Evolutionary conservation across 352 stramenopile species (phyloP).

Genomic region (Phytophthora megakarya): DNA sequence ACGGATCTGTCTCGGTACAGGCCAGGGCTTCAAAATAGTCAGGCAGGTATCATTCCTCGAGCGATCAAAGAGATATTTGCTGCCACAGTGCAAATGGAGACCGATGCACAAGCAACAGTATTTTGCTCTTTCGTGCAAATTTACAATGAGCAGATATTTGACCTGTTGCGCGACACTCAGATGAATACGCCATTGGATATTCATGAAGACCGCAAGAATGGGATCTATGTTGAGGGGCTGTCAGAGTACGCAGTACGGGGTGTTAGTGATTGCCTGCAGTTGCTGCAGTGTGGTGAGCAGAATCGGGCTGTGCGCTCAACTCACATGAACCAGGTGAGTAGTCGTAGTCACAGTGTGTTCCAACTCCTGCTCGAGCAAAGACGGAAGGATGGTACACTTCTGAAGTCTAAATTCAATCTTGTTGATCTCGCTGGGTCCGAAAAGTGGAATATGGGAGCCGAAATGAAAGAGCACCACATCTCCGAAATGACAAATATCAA

Average conservation of each 20-base stretch:
- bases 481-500: constrained; percentile 96
- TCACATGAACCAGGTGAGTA: constrained; percentile 92
- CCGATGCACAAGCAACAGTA: constrained; percentile 46
- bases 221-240: constrained; percentile 92
- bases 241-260: constrained; percentile 90
- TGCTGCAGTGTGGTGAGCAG: constrained; percentile 85
- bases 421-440: constrained; percentile 94
- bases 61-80: constrained; percentile 90
- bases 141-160: constrained; percentile 93
- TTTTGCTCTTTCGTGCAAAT: constrained; percentile 91
- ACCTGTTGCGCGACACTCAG: constrained; percentile 83
- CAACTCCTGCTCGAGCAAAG: constrained; percentile 85
- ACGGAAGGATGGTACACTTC: constrained; percentile 62
- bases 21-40: constrained; percentile 77
- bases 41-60: constrained; percentile 88
- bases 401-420: constrained; percentile 95
- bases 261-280: constrained; percentile 84
- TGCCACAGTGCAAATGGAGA: constrained; percentile 64
- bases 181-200: constrained; percentile 84
- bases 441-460: constrained; percentile 89
- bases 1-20: constrained; percentile 70
- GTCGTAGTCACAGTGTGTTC: constrained; percentile 90
- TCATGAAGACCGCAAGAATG: constrained; percentile 83
- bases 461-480: constrained; percentile 89
- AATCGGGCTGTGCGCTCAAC: constrained; percentile 91